Conservation (phyloP, 306 rosid species). For the Citrullus amarus region DNA sequence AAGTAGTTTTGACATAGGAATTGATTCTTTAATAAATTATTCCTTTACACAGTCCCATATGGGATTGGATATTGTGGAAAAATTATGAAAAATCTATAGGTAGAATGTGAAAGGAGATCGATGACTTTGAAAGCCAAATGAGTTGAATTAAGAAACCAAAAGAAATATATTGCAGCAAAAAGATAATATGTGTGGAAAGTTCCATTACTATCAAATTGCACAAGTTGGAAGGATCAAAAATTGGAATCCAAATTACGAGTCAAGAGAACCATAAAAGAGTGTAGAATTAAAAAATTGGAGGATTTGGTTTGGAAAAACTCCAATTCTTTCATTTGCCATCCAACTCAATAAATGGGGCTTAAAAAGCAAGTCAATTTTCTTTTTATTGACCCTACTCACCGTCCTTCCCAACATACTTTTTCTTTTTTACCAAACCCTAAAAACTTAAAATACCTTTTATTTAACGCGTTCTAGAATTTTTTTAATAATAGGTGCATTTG, state of each 20-base stretch:
- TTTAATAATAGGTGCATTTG: no score
- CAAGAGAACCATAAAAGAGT: not conserved
- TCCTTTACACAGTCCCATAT: not conserved
- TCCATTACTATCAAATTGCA: not conserved
- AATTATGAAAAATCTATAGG: not conserved
- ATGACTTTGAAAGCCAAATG: not conserved
- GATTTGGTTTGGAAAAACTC: not conserved
- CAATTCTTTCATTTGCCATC: not conserved
- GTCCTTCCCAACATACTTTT: not conserved
- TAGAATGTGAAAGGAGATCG: not conserved
- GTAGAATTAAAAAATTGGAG: not conserved
- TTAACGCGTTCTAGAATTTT: no score
- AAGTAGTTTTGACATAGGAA: not conserved
- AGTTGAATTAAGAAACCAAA: not conserved
- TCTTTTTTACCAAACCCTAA: not conserved
- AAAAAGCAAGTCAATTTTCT: not conserved
- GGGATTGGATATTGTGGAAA: not conserved
- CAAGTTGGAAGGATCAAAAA: not conserved
- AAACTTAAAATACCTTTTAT: not conserved
- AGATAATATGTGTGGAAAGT: not conserved
- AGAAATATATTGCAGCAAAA: not conserved
- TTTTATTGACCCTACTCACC: not conserved
- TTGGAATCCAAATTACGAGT: slow-evolving; percentile 22
- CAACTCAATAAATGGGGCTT: not conserved
- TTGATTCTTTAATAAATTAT: not conserved